Evolutionary conservation across 2,329 filamentous ascomycete species (phyloP), one percentile per base, ranked within the genome.

Genomic region (Alternaria arbusti): DNA sequence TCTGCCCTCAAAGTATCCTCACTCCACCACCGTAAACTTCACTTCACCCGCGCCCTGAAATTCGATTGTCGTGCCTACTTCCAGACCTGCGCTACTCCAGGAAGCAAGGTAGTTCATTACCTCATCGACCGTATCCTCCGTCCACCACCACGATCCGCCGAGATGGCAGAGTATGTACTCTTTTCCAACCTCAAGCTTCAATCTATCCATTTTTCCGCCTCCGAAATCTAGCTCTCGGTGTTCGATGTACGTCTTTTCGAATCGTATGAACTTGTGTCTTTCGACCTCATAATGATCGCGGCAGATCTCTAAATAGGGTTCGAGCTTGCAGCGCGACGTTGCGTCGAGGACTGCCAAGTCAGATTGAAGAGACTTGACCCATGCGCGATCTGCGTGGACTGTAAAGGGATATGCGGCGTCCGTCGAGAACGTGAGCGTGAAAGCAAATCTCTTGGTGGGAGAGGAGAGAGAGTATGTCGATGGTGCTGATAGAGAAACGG

Each of bases 381-480:
- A n/a, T 28, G 55, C 10, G 26, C 61, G 56, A 44, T 54, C n/a
- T 52, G 55, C 47, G 15, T 43, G 50, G 40, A 59, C 56, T 45
- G 61, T 63, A 22, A 63, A 49, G 22, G 49, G 56, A 59, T 43
- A 57, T 22, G 20, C 40, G 45, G 61, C 49, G 44, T 63, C 26
- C 22, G 61, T 63, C 44, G 56, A 50, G 50, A 59, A 63, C 17
- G 25, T 40, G 49, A 63, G 60, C 22, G 28, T 44, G 56, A 63
- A 59, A 17, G 36, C n/a, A n/a, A 40, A 2, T 25, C n/a, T 51
- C 12, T 26, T 47, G 36, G 47, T 59, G 43, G 15, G 25, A 11
- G 40, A 47, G 15, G 60, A 63, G n/a, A 63, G 43, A 23, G 60
- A 63, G 20, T 44, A 63, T 50, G 54, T 59, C 6, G 60, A 55